Percentiles rank a stretch among this genome's conserved stretches.
These are phyloP conservation scores for Paramecium octaurelia DNA, from an alignment of 73 alveolate species.

Conservation along the genomic window DNA sequence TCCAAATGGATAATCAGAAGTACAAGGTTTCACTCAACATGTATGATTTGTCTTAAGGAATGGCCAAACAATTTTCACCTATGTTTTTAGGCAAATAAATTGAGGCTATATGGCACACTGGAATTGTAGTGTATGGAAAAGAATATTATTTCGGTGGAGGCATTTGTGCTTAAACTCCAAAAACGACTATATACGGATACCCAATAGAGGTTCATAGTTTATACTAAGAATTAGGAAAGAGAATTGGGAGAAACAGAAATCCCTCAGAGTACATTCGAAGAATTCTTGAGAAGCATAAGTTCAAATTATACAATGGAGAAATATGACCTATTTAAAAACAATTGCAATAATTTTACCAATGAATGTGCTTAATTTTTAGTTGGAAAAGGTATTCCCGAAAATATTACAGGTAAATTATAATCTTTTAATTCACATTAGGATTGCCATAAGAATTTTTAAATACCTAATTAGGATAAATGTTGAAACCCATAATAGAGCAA, in stretches of 20 bases:
- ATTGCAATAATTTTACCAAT: conserved; percentile 97
- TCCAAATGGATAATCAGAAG: conserved; percentile 40
- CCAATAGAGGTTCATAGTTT: conserved; percentile 70
- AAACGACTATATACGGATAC: conserved; percentile 90
- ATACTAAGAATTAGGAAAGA: conserved; percentile 47
- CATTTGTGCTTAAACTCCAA: conserved; percentile 88
- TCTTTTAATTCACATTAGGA: conserved; percentile 33
- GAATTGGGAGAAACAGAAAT: conserved; percentile 90
- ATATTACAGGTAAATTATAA: conserved; percentile 69
- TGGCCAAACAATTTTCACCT: conserved; percentile 87
- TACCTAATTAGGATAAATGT: conserved; percentile 94
- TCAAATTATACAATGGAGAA: conserved; percentile 79
- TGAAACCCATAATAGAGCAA: conserved; percentile 87
- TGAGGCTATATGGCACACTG: conserved; percentile 98
- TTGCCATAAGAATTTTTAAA: conserved; percentile 88
- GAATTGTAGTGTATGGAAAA: conserved; percentile 87
- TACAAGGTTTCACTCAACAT: conserved; percentile 60
- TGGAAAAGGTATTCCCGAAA: conserved; percentile 87
- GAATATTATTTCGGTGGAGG: conserved; percentile 99
- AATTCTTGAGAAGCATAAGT: conserved; percentile 81
- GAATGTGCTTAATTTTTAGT: conserved; percentile 89
- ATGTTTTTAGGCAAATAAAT: conserved; percentile 81
- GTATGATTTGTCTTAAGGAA: conserved; percentile 93
- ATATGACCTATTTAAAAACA: conserved; percentile 88
- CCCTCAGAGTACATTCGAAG: conserved; percentile 82